Percentiles rank a stretch among this genome's conserved stretches.
Evolutionary conservation across 176 grass and related monocot genomes (phyloP).

Genomic region (Phyllostachys edulis): DNA sequence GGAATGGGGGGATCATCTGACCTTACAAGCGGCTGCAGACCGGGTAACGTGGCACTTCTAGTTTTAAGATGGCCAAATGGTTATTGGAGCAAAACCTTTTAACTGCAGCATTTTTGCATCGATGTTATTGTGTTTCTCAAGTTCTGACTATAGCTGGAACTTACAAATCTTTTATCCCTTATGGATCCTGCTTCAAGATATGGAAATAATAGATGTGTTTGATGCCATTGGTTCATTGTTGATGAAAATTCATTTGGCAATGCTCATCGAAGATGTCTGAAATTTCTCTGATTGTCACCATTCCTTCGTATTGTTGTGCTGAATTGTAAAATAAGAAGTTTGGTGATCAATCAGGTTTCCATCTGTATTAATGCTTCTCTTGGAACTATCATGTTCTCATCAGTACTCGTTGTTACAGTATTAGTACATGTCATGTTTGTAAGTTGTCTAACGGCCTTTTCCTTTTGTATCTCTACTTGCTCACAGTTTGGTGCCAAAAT

Average conservation of each 20-base stretch:
- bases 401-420: neutral
- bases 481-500: conserved; percentile 94
- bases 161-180: neutral
- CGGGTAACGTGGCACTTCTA: conserved; percentile 49
- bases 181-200: neutral
- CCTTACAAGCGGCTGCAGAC: conserved; percentile 89
- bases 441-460: neutral
- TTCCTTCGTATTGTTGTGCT: neutral
- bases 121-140: neutral
- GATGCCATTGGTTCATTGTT: neutral
- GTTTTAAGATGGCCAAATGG: conserved; percentile 24
- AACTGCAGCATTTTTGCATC: conserved; percentile 16
- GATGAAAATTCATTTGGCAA: neutral
- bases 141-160: neutral
- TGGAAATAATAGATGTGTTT: conserved; percentile 2
- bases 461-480: neutral
- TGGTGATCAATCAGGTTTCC: neutral
- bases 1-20: conserved; percentile 96
- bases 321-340: conserved; percentile 10
- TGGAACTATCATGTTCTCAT: neutral
- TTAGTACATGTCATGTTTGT: neutral
- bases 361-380: neutral
- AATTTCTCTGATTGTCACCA: neutral
- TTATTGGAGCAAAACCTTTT: conserved; percentile 30
- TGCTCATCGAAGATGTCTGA: neutral